phyloP scores from a whole-genome alignment of 192 early-diverging fungal species.

The Entomortierella parvispora region DNA sequence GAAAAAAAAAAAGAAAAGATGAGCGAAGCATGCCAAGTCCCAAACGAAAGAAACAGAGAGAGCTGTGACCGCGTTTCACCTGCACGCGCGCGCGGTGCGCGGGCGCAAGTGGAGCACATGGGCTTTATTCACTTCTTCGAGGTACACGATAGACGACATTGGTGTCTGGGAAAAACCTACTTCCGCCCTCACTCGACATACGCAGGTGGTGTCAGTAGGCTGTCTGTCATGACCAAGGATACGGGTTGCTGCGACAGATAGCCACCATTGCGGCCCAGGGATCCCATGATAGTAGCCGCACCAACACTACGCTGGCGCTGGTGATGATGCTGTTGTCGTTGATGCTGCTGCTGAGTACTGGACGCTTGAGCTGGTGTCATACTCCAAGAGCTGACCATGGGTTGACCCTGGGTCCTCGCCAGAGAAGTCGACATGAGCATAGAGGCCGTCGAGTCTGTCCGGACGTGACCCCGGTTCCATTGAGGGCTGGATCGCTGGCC shows the following conservation, averaged over 20 bases:
- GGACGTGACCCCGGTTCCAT: conserved; percentile 5
- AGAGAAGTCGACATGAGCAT: conserved; percentile 26
- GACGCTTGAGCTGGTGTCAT: background rate
- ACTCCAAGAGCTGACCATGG: conserved; percentile 1
- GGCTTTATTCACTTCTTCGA: too few species aligned
- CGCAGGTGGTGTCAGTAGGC: conserved; percentile 20
- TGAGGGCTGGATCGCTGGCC: conserved; percentile 19
- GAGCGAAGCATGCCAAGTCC: too few species aligned
- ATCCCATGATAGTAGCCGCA: conserved; percentile 36
- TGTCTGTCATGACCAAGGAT: conserved; percentile 11
- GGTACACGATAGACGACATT: too few species aligned
- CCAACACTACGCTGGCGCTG: conserved; percentile 34
- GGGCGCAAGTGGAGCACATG: too few species aligned
- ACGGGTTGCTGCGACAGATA: conserved; percentile 40
- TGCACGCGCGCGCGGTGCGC: too few species aligned
- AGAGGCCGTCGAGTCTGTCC: conserved; percentile 14
- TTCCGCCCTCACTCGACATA: conserved; percentile 13
- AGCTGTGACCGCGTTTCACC: too few species aligned
- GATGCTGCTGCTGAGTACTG: conserved; percentile 7
- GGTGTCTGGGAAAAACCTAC: too few species aligned
- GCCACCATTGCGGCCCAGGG: conserved; percentile 36
- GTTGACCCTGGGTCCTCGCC: conserved; percentile 10
- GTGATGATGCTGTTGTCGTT: background rate
- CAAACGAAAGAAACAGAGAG: too few species aligned
- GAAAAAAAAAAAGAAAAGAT: too few species aligned